Evolutionary conservation across 1,284 basidiomycete genomes (phyloP), one percentile per base, ranked within the genome.

Genomic region (Microbotryum violaceum): DNA sequence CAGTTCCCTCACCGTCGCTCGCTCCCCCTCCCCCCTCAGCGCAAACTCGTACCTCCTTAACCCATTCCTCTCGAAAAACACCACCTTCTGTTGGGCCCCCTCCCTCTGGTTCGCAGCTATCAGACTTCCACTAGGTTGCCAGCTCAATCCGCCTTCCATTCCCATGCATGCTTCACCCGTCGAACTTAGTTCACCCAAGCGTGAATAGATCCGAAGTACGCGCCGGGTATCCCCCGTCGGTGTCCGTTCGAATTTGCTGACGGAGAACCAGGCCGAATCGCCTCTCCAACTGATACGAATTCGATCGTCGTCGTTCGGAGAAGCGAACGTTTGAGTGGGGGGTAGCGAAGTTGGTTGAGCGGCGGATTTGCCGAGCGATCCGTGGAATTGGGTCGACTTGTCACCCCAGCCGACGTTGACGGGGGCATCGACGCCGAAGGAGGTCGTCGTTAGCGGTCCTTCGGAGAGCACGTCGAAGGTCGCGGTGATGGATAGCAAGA

Each of bases 331-430:
- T 61, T 47, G 64, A 54, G 57, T 63, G 42, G 49, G 25, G 33
- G 4, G 14, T 10, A 2, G 75, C 71, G 2, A 77, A 66, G 4
- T 72, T 69, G 16, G 71, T 27, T 75, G 71, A 0, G 90, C 89
- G 5, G 89, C 89, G 10, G 83, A 79, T 75, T 97, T 98, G 33
- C 96, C 96, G 5, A 92, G 80, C 0, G 91, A 93, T 16, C 96
- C 96, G 70, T 97, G 93, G 74, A 99, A 99, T 74, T 99, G 96
- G 0, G 96, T 98, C 71, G 88, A 82, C 73, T 94, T 96, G 5
- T 89, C 90, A 33, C 96, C 96, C 96, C 96, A 99, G 10, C 96
- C 96, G 58, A 97, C 89, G 70, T 93, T 90, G 71, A 97, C 90
- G 7, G 89, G 90, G 47, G 85, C 83, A 74, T 91, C 91, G 80